Evolutionary conservation across 2,329 filamentous ascomycete genomes (phyloP), one percentile per base, ranked within the genome.

Genomic region (Pyrenophora tritici-repentis): DNA sequence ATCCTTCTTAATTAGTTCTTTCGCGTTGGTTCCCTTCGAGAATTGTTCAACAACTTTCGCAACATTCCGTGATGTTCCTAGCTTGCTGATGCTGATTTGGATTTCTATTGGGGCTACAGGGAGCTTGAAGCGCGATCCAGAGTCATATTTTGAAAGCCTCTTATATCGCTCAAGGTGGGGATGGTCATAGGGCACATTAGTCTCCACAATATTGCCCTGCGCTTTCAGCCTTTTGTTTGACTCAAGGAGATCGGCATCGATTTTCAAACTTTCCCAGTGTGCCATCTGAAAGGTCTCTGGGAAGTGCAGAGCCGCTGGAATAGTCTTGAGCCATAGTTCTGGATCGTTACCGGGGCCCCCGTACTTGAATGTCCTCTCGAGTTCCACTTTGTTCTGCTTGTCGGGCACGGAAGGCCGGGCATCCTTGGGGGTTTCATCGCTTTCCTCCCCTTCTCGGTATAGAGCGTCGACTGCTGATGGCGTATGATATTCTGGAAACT

Each of bases 81-180:
- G 26, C 6, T 32, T 24, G 2, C 35, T 46, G n/a, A 63, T 41
- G 26, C 33, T 31, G 6, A 43, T 29, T 10, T 54, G 37, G 14
- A 48, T 37, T 3, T 29, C 9, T 2, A 48, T 17, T 5, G 44
- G 40, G 9, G 47, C 8, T 3, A 10, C 9, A 3, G 68, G 65
- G 10, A 70, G 55, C 53, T 61, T 66, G 56, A 67, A 70, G 6
- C 59, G 58, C 2, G 67, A 70, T 2, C 68, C 68, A 35, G 65
- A 67, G 13, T 72, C 67, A 40, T 50, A 67, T 14, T 36, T 42
- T n/a, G 29, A 20, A 7, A 60, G 42, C 3, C 36, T 32, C 10
- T 59, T 54, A 40, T 59, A 53, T 7, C 38, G 50, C 14, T 42
- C 16, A 14, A 62, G 53, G 5, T 22, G 24, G 24, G 51, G 46